Base-by-base conservation (phyloP, 257 asterid genomes). In the Solanum rostratum region DNA sequence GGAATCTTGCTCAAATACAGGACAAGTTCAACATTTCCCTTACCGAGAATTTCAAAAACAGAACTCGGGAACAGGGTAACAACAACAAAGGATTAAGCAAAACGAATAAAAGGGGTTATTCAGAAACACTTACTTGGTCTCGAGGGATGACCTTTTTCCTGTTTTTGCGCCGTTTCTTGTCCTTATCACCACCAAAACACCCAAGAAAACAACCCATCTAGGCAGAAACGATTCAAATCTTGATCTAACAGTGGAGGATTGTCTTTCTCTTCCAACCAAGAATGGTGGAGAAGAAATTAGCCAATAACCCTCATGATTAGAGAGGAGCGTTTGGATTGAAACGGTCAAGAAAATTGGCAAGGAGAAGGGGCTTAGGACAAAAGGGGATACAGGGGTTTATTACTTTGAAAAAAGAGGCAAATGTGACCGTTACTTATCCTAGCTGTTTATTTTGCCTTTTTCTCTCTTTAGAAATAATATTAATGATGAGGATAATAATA, bases 171-270 rank as follows among this genome's bases (percentile, higher is more conserved):
- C 92, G 93, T 78, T 85, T 92, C 65, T 86, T 88, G 63, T 91
- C 93, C 91, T 93, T 89, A 30, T 83, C 90, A 45, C 92, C 92
- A 41, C 99, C 97, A 80, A 97, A 97, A 85, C 99, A 97, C 6
- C 97, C 97, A 66, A 91, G 92, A 86, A 97, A 93, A 85, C 98
- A 95, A 46, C 97, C 97, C 99, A 97, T 95, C 87, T 46, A 33
- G 11, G 78, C 22, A 50, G 13, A 73, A 62, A 63, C 19, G 22
- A 37, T 68, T 63, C 33, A 45, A 74, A 11, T 54, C 41, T 85
- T 37, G 82, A 70, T 43, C 85, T 57, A 27, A 27, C 29, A 2
- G 6, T 55, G 63, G 37, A n/a, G 24, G 50, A 43, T 76, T 41
- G 9, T 24, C 41, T 22, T 50, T 52, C 45, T 27, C 41, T 52